Conservation (phyloP, 1,284 basidiomycete genomes). For the Xerocomus nothofagi region DNA sequence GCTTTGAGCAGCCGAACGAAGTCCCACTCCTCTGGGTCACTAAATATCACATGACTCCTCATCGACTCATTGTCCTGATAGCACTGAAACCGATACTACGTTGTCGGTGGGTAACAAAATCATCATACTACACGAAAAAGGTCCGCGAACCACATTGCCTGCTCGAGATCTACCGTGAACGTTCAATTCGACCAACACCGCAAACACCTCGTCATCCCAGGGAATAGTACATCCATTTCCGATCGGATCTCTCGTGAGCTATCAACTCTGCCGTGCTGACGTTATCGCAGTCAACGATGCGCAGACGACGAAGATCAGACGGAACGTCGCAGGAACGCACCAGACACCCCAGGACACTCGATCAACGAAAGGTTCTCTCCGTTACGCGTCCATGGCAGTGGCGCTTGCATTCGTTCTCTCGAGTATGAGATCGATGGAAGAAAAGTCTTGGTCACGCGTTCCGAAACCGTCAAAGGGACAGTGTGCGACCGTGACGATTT, state of each 20-base stretch:
- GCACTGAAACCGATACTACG: too few relatives aligned
- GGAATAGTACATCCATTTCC: conserved; percentile 4
- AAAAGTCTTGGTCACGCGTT: background rate
- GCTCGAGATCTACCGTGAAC: conserved; percentile 8
- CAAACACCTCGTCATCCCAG: conserved; percentile 1
- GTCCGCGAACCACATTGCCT: conserved; percentile 10
- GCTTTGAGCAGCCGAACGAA: too few relatives aligned
- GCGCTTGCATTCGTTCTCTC: conserved; percentile 2
- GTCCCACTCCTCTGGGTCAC: too few relatives aligned
- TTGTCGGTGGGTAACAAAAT: too few relatives aligned
- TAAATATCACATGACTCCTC: too few relatives aligned
- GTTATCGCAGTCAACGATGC: conserved; percentile 12
- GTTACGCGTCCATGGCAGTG: conserved; percentile 6
- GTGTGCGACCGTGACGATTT: background rate
- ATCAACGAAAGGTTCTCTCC: conserved; percentile 10
- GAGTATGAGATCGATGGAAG: conserved; percentile 6
- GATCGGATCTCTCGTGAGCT: conserved; percentile 7
- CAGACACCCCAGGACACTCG: conserved; percentile 9
- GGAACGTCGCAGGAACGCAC: conserved; percentile 9
- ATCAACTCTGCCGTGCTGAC: background rate
- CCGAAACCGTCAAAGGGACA: conserved; percentile 12
- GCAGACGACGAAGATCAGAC: conserved; percentile 6
- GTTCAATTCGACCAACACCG: conserved; percentile 5
- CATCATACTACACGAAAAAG: too few relatives aligned
- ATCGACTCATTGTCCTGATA: too few relatives aligned